Evolutionary conservation across 2,329 filamentous ascomycete species (phyloP), one percentile per base, ranked within the genome.

Genomic region (Neospermospora avenae): DNA sequence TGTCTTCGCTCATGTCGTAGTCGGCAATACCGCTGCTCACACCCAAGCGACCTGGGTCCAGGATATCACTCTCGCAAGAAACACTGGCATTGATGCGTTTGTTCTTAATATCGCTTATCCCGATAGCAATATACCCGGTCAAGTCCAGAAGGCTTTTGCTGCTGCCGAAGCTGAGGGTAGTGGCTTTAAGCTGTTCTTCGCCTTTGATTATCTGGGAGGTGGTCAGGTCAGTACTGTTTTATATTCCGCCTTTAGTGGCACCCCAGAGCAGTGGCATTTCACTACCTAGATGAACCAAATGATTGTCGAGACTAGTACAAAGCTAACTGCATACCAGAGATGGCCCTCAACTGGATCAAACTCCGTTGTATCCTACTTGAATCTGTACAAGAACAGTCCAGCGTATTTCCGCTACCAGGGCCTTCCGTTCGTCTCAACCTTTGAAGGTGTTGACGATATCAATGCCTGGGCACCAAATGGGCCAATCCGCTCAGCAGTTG

Each of bases 351-450:
- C 62, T 3, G 64, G 63, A 28, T 65, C 65, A n/a, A 61, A 28
- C 55, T 69, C 59, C 7, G 68, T 71, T 10, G 65, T 63, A 10
- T 64, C 61, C 11, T 67, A 69, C 44, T 59, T 75, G 41, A 71
- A 73, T 18, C 58, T 70, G 42, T 74, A 74, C 41, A 70, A 71
- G 20, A 54, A 55, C 10, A 72, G 68, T 24, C 42, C 69, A 10
- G 73, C 75, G 0, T 74, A 78, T 48, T 74, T 76, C 59, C 70
- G 72, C 37, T 73, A 74, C 61, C 70, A 76, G 11, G 66, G 65
- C 51, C 67, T 74, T 56, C 75, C 80, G 0, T 72, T 83, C 24
- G 81, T 80, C 4, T 80, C 77, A 3, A 83, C 81, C 0, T 84
- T 83, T 59, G 80, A 83, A 67, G 81, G 81, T 0, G 66, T 72